These are phyloP conservation scores for Sporopachydermia lactativora DNA, from an alignment of 805 yeast genomes.

Conservation along the genomic window DNA sequence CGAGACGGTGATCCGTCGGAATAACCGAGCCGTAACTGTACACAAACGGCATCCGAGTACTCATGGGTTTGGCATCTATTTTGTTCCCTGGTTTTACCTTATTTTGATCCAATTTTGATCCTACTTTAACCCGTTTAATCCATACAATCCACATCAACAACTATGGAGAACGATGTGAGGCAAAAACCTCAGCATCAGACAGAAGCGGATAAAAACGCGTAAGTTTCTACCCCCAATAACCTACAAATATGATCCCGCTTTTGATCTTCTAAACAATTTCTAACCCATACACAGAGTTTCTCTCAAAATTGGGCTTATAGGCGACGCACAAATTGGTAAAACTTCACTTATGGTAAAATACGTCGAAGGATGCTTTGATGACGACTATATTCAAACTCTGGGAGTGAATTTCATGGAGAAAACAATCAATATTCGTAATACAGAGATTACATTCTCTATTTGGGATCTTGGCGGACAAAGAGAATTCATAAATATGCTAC, in stretches of 20 bases:
- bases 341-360: constrained; percentile 94
- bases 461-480: constrained; percentile 97
- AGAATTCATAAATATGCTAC: constrained; percentile 91
- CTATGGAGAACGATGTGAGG: neutral
- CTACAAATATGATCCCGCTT: neutral
- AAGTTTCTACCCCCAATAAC: too few species aligned
- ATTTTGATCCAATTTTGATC: too few species aligned
- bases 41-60: too few species aligned
- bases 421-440: constrained; percentile 66
- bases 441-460: constrained; percentile 79
- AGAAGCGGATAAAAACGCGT: neutral
- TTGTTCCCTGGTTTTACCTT: too few species aligned
- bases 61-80: too few species aligned
- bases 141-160: too few species aligned
- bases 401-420: constrained; percentile 96
- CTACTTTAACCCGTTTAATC: too few species aligned
- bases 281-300: constrained; percentile 26
- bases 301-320: constrained; percentile 81
- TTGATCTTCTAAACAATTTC: neutral
- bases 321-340: constrained; percentile 94
- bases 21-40: too few species aligned
- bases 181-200: neutral
- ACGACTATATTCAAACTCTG: constrained; percentile 81
- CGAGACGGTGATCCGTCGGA: too few species aligned
- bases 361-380: constrained; percentile 89